These are phyloP conservation scores for Clonostachys byssicola DNA, from an alignment of 2,329 filamentous ascomycete genomes.

Conservation along the genomic window DNA sequence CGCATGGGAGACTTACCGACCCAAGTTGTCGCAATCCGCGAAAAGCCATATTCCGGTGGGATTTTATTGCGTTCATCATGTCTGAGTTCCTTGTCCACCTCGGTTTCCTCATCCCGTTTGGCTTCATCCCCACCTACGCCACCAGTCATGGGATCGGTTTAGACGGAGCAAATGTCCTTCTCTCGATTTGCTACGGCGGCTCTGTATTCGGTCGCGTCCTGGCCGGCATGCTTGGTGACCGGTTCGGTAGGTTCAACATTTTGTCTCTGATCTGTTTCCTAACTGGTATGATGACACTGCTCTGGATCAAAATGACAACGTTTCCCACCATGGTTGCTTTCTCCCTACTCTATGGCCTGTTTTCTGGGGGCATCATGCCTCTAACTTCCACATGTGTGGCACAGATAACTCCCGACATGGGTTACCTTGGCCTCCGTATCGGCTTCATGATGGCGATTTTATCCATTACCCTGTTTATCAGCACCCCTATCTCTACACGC, in stretches of 20 bases:
- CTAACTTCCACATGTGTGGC: slow-evolving; percentile 21
- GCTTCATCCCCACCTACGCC: slow-evolving; percentile 43
- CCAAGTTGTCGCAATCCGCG: neutral
- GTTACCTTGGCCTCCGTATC: slow-evolving; percentile 19
- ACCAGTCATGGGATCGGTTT: slow-evolving; percentile 36
- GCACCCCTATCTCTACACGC: slow-evolving; percentile 12
- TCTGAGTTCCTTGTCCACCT: slow-evolving; percentile 17
- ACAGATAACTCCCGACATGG: slow-evolving; percentile 18
- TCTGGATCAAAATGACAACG: slow-evolving; percentile 18
- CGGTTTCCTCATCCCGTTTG: slow-evolving; percentile 21
- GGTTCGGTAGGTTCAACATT: slow-evolving; percentile 42
- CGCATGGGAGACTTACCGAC: too few species aligned
- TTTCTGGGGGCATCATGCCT: slow-evolving; percentile 25
- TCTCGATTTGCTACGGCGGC: slow-evolving; percentile 58
- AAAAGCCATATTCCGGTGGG: neutral
- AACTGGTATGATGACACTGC: slow-evolving; percentile 17
- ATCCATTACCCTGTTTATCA: slow-evolving; percentile 14
- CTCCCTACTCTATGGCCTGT: slow-evolving; percentile 18
- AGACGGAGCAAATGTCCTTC: slow-evolving; percentile 40
- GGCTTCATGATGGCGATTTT: slow-evolving; percentile 23
- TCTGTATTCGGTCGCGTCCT: slow-evolving; percentile 47
- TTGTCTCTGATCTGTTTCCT: slow-evolving; percentile 11
- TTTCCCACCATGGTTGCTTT: slow-evolving; percentile 11
- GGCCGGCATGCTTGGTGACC: slow-evolving; percentile 47
- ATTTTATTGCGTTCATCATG: slow-evolving; percentile 13